Evolutionary conservation across 257 asterid species (phyloP), one percentile per base, ranked within the genome.

Genomic region (Hygrophila difformis): DNA sequence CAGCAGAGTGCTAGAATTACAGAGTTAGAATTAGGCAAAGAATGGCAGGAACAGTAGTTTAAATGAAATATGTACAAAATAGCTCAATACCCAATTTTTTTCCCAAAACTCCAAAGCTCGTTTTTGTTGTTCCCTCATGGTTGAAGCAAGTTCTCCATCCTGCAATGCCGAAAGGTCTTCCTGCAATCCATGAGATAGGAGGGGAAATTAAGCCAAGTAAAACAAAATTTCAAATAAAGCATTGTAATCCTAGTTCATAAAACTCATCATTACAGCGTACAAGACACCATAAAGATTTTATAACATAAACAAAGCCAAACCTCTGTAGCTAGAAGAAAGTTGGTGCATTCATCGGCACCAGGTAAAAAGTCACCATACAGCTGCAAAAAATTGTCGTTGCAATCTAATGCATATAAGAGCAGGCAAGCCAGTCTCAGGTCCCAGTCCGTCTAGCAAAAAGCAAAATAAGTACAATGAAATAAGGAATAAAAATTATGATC

Each of bases 321-420:
- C 98, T 89, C 96, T 17, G 81, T 77, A 52, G 98, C 98, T 14
- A 82, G 89, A 79, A 89, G 94, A 49, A 85, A 76, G 81, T 88
- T 89, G 49, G 88, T 73, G 63, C 93, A 82, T 62, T 89, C 98
- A 59, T 79, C 93, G 35, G 79, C 75, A 64, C 76, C 57, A 42
- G 98, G 98, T 66, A 85, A 79, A 63, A 85, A 89, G 71, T 89
- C 96, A 48, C 96, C 92, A 65, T 85, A 89, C 36, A 89, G 77
- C 76, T 78, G 93, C 98, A 94, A 89, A 71, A 89, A 89, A 56
- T 82, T 89, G 56, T 74, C 94, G 61, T 75, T 79, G 94, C 96
- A 80, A 78, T 89, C 98, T 64, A 89, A 75, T 33, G 96, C 80
- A 22, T 79, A 70, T 48, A 89, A 49, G 18, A 89, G 88, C 60